These are phyloP conservation scores for Aeschynomene evenia DNA, from an alignment of 306 rosid species.

Conservation along the genomic window DNA sequence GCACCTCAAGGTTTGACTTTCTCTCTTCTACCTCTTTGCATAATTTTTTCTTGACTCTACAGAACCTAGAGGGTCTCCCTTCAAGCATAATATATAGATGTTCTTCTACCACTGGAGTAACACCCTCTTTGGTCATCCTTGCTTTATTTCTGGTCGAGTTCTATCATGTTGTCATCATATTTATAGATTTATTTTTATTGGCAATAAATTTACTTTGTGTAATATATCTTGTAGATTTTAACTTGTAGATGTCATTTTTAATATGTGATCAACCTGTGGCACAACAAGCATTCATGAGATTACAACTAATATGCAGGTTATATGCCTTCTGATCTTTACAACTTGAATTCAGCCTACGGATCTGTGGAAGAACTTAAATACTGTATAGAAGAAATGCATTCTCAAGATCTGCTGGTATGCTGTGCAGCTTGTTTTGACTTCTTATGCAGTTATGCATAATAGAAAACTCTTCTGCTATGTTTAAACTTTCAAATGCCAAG, in stretches of 20 bases:
- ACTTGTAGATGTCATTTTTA: neutral
- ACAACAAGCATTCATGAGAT: constrained; percentile 25
- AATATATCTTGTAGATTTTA: neutral
- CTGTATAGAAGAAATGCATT: constrained; percentile 72
- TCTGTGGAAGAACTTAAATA: constrained; percentile 64
- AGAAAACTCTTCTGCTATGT: constrained; percentile 2
- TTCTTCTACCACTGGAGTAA: neutral
- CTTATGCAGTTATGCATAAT: constrained; percentile 1
- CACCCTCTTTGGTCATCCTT: neutral
- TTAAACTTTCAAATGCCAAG: neutral
- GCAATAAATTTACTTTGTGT: neutral
- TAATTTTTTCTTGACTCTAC: neutral
- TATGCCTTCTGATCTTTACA: constrained; percentile 86
- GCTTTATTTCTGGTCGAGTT: neutral
- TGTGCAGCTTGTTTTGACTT: constrained; percentile 24
- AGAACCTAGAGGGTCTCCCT: neutral
- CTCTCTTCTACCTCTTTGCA: constrained; percentile 6
- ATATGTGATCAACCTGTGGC: constrained; percentile 13
- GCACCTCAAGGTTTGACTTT: constrained; percentile 57
- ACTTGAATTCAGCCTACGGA: constrained; percentile 76
- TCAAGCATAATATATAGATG: neutral
- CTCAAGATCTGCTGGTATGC: constrained; percentile 66
- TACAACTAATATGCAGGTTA: constrained; percentile 53
- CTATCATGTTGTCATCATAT: neutral
- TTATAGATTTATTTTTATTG: neutral